Evolutionary conservation across 225 moss, liverwort and hornwort species (phyloP).

Genomic region (Thuidium tamariscinum): DNA sequence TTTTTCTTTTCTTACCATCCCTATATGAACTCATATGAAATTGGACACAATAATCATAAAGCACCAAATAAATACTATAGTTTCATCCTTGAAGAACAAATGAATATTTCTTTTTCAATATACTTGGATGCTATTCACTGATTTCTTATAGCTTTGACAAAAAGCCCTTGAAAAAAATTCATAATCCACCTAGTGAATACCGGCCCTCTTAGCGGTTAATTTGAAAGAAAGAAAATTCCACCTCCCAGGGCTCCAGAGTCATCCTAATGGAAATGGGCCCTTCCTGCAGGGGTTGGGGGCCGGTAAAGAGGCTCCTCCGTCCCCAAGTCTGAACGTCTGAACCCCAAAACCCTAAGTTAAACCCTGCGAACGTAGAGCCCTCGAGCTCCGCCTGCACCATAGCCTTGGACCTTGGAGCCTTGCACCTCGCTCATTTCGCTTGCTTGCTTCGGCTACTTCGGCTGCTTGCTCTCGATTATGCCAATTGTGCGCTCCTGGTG

Average conservation of each 20-base stretch:
- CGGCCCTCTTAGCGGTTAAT: background rate
- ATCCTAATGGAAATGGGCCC: too few species aligned
- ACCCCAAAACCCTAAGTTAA: constrained; percentile 6
- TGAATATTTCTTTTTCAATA: background rate
- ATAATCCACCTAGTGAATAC: background rate
- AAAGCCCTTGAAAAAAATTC: background rate
- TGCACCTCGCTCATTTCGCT: background rate
- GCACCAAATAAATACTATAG: fast-evolving
- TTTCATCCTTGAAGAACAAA: background rate
- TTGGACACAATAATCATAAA: background rate
- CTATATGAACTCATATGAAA: too few species aligned
- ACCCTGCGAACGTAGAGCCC: background rate
- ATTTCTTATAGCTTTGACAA: background rate
- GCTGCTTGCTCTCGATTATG: background rate
- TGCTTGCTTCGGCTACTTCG: background rate
- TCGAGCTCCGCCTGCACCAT: background rate
- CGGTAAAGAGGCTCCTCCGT: background rate
- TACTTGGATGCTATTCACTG: too few species aligned
- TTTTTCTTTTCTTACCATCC: too few species aligned
- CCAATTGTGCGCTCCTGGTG: background rate
- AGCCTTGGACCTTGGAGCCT: background rate
- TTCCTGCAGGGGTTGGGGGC: background rate
- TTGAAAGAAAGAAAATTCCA: background rate
- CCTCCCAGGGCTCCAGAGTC: background rate
- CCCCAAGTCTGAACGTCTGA: background rate